Evolutionary conservation across 495 filamentous ascomycete species (phyloP).

Genomic region (Hypoxylon trugodes): DNA sequence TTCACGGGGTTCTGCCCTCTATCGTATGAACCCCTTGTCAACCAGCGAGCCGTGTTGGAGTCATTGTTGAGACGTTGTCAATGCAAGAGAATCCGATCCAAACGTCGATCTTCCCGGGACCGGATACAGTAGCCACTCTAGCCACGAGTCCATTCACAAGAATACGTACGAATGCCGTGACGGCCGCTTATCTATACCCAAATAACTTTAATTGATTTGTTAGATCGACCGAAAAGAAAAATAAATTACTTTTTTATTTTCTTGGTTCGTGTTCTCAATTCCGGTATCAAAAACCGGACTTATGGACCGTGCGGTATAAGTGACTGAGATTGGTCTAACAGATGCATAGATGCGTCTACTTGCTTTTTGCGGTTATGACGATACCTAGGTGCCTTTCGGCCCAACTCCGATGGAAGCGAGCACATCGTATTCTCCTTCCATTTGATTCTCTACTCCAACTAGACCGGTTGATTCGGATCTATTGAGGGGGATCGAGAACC

Average conservation of each 20-base stretch:
- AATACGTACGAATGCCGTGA: slow-evolving; percentile 14
- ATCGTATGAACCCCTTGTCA: not conserved
- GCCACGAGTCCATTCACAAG: not conserved
- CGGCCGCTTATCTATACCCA: slow-evolving; percentile 12
- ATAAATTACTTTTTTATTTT: not conserved
- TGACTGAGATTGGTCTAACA: too few relatives aligned
- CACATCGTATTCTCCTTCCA: too few relatives aligned
- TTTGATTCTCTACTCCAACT: too few relatives aligned
- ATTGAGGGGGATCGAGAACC: slow-evolving; percentile 22
- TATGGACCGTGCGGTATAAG: not conserved
- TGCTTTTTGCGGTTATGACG: too few relatives aligned
- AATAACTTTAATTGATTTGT: slow-evolving; percentile 5
- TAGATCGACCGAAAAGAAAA: slow-evolving; percentile 1
- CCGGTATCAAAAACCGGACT: slow-evolving; percentile 11
- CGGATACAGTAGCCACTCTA: slow-evolving; percentile 13
- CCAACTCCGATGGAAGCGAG: too few relatives aligned
- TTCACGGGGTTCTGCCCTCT: too few relatives aligned
- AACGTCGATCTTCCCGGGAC: slow-evolving; percentile 18
- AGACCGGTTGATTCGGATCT: not conserved
- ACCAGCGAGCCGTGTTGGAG: slow-evolving; percentile 20
- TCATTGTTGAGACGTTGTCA: slow-evolving; percentile 32
- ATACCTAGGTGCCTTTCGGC: too few relatives aligned
- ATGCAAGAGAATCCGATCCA: slow-evolving; percentile 31
- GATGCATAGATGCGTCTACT: too few relatives aligned
- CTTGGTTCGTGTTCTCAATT: slow-evolving; percentile 1